Evolutionary conservation across 257 asterid genomes (phyloP), one percentile per base, ranked within the genome.

Genomic region (Buddleja alternifolia): DNA sequence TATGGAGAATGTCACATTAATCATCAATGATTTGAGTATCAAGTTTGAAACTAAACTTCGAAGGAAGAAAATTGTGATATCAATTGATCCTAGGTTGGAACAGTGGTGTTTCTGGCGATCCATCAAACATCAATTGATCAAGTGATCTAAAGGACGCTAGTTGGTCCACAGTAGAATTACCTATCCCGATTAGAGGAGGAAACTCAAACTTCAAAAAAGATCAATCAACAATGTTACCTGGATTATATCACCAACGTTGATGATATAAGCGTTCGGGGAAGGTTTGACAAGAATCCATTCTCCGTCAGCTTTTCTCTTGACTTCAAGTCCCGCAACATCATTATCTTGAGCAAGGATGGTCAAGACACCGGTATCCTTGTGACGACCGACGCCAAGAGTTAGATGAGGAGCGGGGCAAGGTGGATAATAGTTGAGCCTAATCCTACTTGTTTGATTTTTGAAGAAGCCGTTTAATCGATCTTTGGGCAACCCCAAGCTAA

Each of bases 361-460:
- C 44, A 80, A 37, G 72, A 66, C 79, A 15, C 79, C 77, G 0
- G 72, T 61, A n/a, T 80, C 84, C 52, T 80, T 80, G 72, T 80
- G 84, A 12, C 79, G 56, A 8, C 84, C 84, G 2, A 80, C 66
- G 17, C 84, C 81, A 7, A 80, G 84, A 47, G 81, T 71, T 9
- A 80, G 71, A 21, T 80, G 61, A 15, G 84, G 81, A 32, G 60
- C 48, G 0, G 84, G 81, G 62, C 84, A 80, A 1, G 74, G 79
- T 0, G 84, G 81, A 37, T 80, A 80, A 56, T 75, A 62, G 68
- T 80, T 80, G 74, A 80, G 84, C 74, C 79, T 68, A 6, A 80
- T 46, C 21, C 70, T 57, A 39, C 72, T 80, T 4, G 84, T 76
- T 58, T 80, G 81, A 63, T 75, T 72, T 47, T 72, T 41, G 70